These are phyloP conservation scores for Phytomonas serpens DNA, from an alignment of 208 protist genomes.

Conservation along the genomic window DNA sequence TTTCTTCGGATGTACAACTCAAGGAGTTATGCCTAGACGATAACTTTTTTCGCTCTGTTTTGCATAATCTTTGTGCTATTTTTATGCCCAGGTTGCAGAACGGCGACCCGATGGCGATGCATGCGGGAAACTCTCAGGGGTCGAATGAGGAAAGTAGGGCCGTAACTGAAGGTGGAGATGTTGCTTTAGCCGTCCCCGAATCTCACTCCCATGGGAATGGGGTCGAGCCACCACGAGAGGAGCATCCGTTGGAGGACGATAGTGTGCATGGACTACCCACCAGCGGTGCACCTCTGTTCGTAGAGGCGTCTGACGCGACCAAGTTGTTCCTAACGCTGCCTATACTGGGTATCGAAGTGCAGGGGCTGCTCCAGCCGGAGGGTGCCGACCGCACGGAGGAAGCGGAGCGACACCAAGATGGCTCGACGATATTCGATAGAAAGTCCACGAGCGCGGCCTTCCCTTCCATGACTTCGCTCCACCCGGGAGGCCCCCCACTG, in stretches of 20 bases:
- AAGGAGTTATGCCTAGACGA: neutral
- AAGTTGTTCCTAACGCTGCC: neutral
- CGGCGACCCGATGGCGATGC: neutral
- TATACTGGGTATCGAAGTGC: neutral
- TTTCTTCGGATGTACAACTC: neutral
- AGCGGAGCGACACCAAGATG: neutral
- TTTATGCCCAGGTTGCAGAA: neutral
- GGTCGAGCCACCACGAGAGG: neutral
- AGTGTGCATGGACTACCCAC: neutral
- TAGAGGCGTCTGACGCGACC: neutral
- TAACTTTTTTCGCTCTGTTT: neutral
- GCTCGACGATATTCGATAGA: neutral
- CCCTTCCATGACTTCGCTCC: neutral
- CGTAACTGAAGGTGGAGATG: neutral
- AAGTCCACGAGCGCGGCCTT: neutral
- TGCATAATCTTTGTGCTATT: neutral
- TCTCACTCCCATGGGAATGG: neutral
- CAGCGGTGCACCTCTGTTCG: neutral
- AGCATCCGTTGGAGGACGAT: neutral
- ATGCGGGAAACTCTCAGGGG: neutral
- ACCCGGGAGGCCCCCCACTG: too few species aligned
- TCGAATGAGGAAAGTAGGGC: neutral
- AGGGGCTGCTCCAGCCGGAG: neutral
- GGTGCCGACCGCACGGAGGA: neutral
- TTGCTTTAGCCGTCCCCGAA: neutral